Evolutionary conservation across 2,329 filamentous ascomycete genomes (phyloP), one percentile per base, ranked within the genome.

Genomic region (Plenodomus lindquistii): DNA sequence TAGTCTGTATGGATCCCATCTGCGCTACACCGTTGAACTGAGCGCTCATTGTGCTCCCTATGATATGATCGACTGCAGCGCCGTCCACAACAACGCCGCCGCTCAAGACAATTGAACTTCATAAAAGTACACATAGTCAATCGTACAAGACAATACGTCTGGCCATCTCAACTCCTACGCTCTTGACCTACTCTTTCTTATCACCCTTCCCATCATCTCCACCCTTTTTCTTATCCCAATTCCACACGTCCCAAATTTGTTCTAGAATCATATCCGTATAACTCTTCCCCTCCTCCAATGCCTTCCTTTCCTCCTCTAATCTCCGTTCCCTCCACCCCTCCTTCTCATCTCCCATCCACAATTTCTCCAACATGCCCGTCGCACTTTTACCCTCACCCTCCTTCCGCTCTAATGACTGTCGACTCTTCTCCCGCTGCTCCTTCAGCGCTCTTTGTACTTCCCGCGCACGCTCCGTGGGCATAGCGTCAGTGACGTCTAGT

Each of bases 241-340:
- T 76, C 73, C 72, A 75, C 44, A 77, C 75, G 38, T 78, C 75
- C 74, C 73, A 77, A 44, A 78, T 72, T 65, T 78, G 75, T 38
- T 75, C 74, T 53, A 72, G 63, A 37, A 77, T 77, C 55, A 77
- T 60, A 50, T 68, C 71, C 13, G 67, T 66, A 62, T 75, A 77
- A 2, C 65, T 69, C 59, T 72, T 75, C 7, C 70, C 71, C 52
- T 72, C 67, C 37, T 67, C 65, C 19, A 69, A 44, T 18, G 66
- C 67, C 55, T 74, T 74, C 63, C 69, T 70, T 52, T 77, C 75
- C 66, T 78, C 76, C 51, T 71, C 68, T 51, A 77, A 52, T 45
- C 76, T 57, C 55, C 71, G 62, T 50, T 73, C 69, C 59, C 74
- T 76, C 77, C 77, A 79, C 13, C 71, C 74, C 45, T 75, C 74